These are phyloP conservation scores for Apiospora saccharicola DNA, from an alignment of 2,329 filamentous ascomycete species.

Conservation along the genomic window DNA sequence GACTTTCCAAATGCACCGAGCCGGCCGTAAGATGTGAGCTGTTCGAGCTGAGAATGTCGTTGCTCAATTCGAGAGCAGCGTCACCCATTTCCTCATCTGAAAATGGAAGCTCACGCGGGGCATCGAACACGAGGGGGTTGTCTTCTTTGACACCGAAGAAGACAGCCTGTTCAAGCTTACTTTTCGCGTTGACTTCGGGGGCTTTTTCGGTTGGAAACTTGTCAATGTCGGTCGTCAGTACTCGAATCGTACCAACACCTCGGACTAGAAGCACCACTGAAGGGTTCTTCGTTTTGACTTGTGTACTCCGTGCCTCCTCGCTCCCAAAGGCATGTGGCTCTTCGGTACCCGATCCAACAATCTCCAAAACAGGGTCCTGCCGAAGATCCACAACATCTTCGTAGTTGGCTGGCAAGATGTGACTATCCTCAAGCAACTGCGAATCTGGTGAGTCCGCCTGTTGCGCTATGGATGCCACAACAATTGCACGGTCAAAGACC, in stretches of 20 bases:
- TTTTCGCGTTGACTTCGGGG: constrained; percentile 78
- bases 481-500: constrained; percentile 79
- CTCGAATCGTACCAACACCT: constrained; percentile 67
- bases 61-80: constrained; percentile 81
- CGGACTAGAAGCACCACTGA: constrained; percentile 68
- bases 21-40: constrained; percentile 77
- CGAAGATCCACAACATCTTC: constrained; percentile 89
- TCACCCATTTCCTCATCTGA: constrained; percentile 73
- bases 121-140: constrained; percentile 87
- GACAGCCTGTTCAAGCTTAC: constrained; percentile 91
- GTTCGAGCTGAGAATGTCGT: constrained; percentile 80
- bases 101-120: constrained; percentile 72
- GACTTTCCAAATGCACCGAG: constrained; percentile 80
- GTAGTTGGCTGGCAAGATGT: constrained; percentile 71
- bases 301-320: constrained; percentile 59
- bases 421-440: constrained; percentile 74
- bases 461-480: constrained; percentile 76
- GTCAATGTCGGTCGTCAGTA: constrained; percentile 65
- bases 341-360: constrained; percentile 70
- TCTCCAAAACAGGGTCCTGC: constrained; percentile 67
- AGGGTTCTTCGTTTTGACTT: constrained; percentile 67
- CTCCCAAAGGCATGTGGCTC: constrained; percentile 54
- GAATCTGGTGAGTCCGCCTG: constrained; percentile 75
- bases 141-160: constrained; percentile 86
- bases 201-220: constrained; percentile 65